These are phyloP conservation scores for Carex cristatella DNA, from an alignment of 176 grass and related monocot species.

Conservation along the genomic window DNA sequence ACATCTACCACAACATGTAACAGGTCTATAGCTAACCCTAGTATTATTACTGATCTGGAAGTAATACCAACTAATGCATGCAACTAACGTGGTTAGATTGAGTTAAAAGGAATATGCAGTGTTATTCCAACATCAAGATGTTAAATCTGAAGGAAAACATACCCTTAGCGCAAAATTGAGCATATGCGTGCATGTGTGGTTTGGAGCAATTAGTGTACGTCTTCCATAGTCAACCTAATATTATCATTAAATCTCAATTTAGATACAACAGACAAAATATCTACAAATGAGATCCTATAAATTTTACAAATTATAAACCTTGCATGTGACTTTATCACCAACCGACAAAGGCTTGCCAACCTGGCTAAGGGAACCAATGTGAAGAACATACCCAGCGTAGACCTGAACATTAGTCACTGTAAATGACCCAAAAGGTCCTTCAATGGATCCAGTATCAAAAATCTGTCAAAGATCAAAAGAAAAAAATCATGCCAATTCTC, in stretches of 20 bases:
- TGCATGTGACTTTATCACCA: conserved; percentile 72
- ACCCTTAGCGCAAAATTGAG: conserved; percentile 94
- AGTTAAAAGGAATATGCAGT: neutral
- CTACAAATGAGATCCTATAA: neutral
- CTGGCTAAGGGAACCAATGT: conserved; percentile 60
- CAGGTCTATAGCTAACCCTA: neutral
- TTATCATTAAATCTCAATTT: conserved; percentile 18
- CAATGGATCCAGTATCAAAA: conserved; percentile 77
- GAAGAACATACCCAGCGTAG: conserved; percentile 84
- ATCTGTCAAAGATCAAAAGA: conserved; percentile 42
- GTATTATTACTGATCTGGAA: neutral
- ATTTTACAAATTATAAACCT: conserved; percentile 30
- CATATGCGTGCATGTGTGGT: conserved; percentile 99
- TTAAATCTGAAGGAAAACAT: conserved; percentile 25
- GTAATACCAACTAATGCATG: neutral
- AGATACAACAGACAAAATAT: conserved; percentile 1
- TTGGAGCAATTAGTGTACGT: conserved; percentile 77
- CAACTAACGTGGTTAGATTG: neutral
- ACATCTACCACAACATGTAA: neutral
- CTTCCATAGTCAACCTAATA: conserved; percentile 81
- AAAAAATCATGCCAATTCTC: conserved; percentile 10
- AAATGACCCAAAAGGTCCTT: conserved; percentile 81
- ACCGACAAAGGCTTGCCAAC: conserved; percentile 45
- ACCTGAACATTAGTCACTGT: conserved; percentile 78
- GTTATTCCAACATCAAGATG: conserved; percentile 5